phyloP scores from a whole-genome alignment of 129 eudicot species.

The Daucus carota region DH1_v3.0 NC_030383.2:55876501-55877000 shows the following conservation, averaged over 20 bases:
- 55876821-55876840: slow-evolving; percentile 15
- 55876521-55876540: too few relatives aligned
- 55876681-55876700: neutral
- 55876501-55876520: too few relatives aligned
- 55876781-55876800: neutral
- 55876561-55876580: neutral
- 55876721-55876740: neutral
- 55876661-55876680: neutral
- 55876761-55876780: neutral
- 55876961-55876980: too few relatives aligned
- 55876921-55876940: neutral
- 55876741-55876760: neutral
- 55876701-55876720: too few relatives aligned
- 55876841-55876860: neutral
- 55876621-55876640: neutral
- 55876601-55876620: neutral
- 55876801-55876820: slow-evolving; percentile 28
- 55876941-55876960: too few relatives aligned
- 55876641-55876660: neutral
- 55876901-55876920: slow-evolving; percentile 18
- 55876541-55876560: neutral
- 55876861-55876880: slow-evolving; percentile 22
- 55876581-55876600: neutral
- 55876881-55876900: slow-evolving; percentile 12
- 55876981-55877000: slow-evolving; percentile 2